Percentiles rank a stretch among this genome's conserved stretches.
Conservation (phyloP, 2,329 filamentous ascomycete species). For the Hypoxylon sp. region DNA sequence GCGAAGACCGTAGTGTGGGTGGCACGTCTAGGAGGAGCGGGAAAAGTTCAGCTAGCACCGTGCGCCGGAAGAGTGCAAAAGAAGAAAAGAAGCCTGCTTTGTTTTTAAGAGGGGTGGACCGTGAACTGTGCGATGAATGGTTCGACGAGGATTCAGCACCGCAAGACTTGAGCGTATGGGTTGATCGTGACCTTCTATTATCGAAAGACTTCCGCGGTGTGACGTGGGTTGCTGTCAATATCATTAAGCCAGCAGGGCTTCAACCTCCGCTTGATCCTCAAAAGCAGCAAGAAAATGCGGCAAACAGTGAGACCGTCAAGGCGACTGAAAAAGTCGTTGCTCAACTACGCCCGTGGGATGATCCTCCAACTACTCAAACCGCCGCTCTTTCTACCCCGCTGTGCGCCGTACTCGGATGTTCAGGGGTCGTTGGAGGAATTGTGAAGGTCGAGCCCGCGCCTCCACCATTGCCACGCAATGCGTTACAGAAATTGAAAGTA, state of each 20-base stretch:
- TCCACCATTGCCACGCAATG: conserved; percentile 75
- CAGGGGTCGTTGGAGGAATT: conserved; percentile 85
- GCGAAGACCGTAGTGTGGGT: conserved; percentile 83
- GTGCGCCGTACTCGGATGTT: conserved; percentile 79
- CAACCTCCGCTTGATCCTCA: conserved; percentile 78
- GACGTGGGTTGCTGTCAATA: conserved; percentile 84
- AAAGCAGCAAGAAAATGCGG: conserved; percentile 77
- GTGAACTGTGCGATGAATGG: conserved; percentile 77
- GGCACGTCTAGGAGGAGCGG: conserved; percentile 85
- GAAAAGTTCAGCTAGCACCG: conserved; percentile 80
- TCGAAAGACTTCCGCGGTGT: conserved; percentile 81
- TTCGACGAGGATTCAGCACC: conserved; percentile 78
- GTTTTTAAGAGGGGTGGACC: conserved; percentile 86
- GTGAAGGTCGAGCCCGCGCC: conserved; percentile 89
- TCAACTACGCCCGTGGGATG: conserved; percentile 82
- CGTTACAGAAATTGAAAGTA: conserved; percentile 78
- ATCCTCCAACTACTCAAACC: conserved; percentile 86
- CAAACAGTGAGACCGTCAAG: conserved; percentile 65
- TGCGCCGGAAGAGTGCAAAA: conserved; percentile 68
- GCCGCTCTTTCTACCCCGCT: conserved; percentile 83
- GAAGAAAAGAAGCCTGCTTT: conserved; percentile 78
- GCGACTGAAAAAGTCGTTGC: conserved; percentile 80
- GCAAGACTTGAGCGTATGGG: conserved; percentile 81
- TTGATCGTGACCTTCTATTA: conserved; percentile 82
- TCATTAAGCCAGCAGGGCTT: conserved; percentile 86